Conservation (phyloP, 305 asterid species). For the Solanum hybrid region DNA sequence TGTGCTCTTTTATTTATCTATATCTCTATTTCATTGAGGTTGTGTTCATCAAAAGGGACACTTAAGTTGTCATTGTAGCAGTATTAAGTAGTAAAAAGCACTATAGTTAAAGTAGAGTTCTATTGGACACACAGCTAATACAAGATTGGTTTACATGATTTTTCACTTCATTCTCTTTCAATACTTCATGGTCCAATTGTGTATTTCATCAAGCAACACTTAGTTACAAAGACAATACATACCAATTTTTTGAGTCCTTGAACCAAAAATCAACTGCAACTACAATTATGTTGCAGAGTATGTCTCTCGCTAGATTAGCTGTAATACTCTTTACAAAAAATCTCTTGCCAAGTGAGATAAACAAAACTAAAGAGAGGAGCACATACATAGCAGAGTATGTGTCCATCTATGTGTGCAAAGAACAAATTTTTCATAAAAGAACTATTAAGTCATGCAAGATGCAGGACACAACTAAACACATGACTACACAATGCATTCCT, state of each 20-base stretch:
- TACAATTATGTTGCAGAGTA: slow-evolving; percentile 34
- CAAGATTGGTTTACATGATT: background rate
- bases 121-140: background rate
- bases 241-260: slow-evolving; percentile 32
- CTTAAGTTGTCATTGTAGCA: background rate
- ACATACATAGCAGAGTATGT: background rate
- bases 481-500: background rate
- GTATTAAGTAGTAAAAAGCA: background rate
- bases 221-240: background rate
- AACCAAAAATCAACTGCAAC: slow-evolving; percentile 49
- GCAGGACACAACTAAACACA: background rate
- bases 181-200: background rate
- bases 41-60: background rate
- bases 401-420: background rate
- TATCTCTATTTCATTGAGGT: background rate
- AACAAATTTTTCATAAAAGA: background rate
- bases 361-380: background rate
- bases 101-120: background rate
- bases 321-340: background rate
- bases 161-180: background rate
- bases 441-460: background rate
- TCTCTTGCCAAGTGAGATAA: background rate
- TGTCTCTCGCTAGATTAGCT: no score
- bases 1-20: background rate
- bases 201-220: background rate